A percentile compares a stretch with the other conserved stretches of the same genome.
These are phyloP conservation scores for Aureobasidium sp. DNA, from an alignment of 2,329 filamentous ascomycete species.

Conservation along the genomic window DNA sequence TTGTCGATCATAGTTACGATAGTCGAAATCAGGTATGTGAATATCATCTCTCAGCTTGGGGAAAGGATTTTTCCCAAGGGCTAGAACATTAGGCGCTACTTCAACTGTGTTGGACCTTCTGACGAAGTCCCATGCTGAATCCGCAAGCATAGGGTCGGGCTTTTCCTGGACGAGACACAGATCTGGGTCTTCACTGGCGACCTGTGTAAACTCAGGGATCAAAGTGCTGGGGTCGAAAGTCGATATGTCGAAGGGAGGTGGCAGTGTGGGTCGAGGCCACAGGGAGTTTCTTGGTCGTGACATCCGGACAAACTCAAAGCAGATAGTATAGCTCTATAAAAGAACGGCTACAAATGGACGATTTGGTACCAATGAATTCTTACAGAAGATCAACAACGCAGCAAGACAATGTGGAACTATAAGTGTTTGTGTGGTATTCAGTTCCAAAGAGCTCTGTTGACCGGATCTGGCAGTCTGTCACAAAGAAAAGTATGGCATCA, in stretches of 20 bases:
- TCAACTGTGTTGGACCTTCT: neutral
- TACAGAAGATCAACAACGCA: too few relatives aligned
- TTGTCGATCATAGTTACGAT: neutral
- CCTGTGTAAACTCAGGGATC: neutral
- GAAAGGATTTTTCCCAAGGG: neutral
- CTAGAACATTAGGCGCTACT: neutral
- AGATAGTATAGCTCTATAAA: too few relatives aligned
- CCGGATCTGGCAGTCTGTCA: neutral
- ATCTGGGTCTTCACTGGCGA: neutral
- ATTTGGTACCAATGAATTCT: neutral
- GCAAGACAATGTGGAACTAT: too few relatives aligned
- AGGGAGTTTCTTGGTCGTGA: neutral
- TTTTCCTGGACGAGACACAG: neutral
- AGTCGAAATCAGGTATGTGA: neutral
- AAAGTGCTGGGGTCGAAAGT: neutral
- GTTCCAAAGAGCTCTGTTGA: neutral
- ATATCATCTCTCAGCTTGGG: neutral
- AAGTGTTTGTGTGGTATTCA: too few relatives aligned
- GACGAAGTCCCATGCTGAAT: neutral
- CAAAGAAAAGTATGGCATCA: neutral
- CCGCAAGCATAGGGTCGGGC: neutral
- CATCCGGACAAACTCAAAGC: neutral
- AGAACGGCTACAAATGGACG: too few relatives aligned
- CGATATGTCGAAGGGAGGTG: neutral
- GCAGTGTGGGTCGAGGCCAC: neutral